A percentile compares a stretch with the other conserved stretches of the same genome.
Conservation (phyloP, 257 asterid genomes). For the Solanum appendiculatum region DNA sequence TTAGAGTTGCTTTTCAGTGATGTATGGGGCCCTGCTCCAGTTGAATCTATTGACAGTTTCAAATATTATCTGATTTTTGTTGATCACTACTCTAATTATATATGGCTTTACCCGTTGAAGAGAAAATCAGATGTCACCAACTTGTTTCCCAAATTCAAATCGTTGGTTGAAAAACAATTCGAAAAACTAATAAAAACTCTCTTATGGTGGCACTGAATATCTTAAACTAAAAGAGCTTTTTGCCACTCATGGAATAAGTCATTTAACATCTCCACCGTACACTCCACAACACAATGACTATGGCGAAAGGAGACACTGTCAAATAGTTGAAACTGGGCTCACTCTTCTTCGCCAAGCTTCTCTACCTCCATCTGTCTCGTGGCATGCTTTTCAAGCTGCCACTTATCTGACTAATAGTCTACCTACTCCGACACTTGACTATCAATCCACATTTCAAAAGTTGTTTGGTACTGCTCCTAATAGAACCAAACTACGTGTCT, state of each 20-base stretch:
- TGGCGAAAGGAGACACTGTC: too few species aligned
- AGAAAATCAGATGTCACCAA: neutral
- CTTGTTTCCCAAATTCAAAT: neutral
- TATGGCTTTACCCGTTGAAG: neutral
- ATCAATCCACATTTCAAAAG: neutral
- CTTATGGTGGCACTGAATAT: neutral
- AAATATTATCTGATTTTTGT: neutral
- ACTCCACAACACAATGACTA: too few species aligned
- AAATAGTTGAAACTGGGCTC: too few species aligned
- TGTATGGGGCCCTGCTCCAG: neutral
- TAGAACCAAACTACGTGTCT: too few species aligned
- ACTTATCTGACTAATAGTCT: neutral
- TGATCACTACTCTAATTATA: neutral
- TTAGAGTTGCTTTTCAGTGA: too few species aligned
- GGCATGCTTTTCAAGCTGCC: neutral
- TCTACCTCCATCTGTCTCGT: neutral
- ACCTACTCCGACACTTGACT: neutral
- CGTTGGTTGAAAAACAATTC: neutral
- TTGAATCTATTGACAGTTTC: neutral
- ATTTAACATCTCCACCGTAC: too few species aligned
- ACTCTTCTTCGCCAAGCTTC: neutral
- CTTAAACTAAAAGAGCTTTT: neutral
- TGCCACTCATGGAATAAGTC: too few species aligned
- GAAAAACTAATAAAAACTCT: neutral
- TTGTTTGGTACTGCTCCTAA: too few species aligned